A percentile compares a stretch with the other conserved stretches of the same genome.
phyloP scores from a whole-genome alignment of 2,329 filamentous ascomycete genomes.

The Diplodia intermedia region DNA sequence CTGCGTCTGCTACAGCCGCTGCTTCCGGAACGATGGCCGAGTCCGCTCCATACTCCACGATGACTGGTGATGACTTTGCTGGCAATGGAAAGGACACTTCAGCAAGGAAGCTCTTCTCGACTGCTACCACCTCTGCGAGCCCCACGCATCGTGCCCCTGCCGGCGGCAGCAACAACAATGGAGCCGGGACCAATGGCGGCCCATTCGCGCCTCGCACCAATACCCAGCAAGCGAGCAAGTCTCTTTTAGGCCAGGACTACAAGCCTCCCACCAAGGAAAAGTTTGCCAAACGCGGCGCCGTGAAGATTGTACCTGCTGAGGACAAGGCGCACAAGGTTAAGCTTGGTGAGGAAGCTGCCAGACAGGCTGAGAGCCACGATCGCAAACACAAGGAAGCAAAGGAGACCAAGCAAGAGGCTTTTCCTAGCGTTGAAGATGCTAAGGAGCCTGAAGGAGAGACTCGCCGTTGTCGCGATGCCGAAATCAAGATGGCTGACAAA shows the following conservation, averaged over 20 bases:
- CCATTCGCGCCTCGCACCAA: neutral
- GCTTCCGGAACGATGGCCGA: no score
- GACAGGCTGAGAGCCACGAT: neutral
- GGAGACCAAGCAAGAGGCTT: neutral
- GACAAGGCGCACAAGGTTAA: neutral
- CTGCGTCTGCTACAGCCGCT: neutral
- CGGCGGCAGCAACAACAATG: neutral
- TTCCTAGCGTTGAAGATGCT: neutral
- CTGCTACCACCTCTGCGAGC: neutral
- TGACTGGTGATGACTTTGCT: neutral
- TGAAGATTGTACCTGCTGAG: slow-evolving; percentile 19
- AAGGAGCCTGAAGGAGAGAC: neutral
- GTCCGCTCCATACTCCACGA: neutral
- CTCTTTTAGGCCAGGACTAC: slow-evolving; percentile 26
- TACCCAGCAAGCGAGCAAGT: neutral
- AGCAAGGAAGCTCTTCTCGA: neutral
- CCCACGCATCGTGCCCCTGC: neutral
- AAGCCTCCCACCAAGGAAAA: slow-evolving; percentile 27
- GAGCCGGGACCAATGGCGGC: neutral
- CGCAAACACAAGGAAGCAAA: neutral
- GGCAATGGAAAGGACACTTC: neutral
- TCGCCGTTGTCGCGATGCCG: neutral
- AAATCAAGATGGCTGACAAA: neutral
- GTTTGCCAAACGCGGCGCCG: slow-evolving; percentile 5
- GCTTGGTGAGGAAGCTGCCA: neutral